Evolutionary conservation across 2,329 filamentous ascomycete genomes (phyloP).

Genomic region (Dothideomycetes sp.): DNA sequence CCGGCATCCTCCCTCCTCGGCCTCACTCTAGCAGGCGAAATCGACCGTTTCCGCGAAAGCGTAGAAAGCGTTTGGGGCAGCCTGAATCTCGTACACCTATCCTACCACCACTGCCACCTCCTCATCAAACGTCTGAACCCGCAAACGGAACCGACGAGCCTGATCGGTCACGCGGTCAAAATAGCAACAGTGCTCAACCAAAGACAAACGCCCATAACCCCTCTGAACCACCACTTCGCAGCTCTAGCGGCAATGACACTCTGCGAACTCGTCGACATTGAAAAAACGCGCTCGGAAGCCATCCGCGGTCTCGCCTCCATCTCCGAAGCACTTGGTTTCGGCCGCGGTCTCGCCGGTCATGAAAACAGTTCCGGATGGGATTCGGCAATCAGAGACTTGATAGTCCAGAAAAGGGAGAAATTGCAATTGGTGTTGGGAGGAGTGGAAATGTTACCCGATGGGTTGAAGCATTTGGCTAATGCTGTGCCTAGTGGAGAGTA

Average conservation of each 20-base stretch:
- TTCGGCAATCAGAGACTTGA: conserved; percentile 43
- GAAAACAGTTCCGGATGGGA: conserved; percentile 50
- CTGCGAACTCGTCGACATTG: conserved; percentile 48
- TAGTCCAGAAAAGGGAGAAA: conserved; percentile 34
- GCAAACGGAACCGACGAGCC: conserved; percentile 45
- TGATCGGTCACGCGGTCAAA: conserved; percentile 52
- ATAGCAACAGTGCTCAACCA: conserved; percentile 50
- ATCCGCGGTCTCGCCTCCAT: conserved; percentile 47
- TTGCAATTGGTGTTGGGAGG: conserved; percentile 31
- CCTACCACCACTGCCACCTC: conserved; percentile 62
- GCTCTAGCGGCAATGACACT: conserved; percentile 53
- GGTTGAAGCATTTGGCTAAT: conserved; percentile 53
- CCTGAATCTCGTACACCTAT: conserved; percentile 54
- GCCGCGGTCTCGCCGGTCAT: conserved; percentile 33
- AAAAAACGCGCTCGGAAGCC: conserved; percentile 50
- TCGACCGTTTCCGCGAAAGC: conserved; percentile 58
- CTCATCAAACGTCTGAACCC: conserved; percentile 53
- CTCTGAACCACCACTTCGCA: conserved; percentile 59
- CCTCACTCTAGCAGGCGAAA: conserved; percentile 45
- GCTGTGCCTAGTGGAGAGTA: conserved; percentile 23
- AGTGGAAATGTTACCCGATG: conserved; percentile 28
- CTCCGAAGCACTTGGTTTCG: conserved; percentile 39
- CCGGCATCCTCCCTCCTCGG: conserved; percentile 38
- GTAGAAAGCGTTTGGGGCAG: conserved; percentile 45
- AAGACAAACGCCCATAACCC: conserved; percentile 48